Evolutionary conservation across 805 yeast genomes (phyloP), one percentile per base, ranked within the genome.

Genomic region (Saccharomycodes ludwigii): DNA sequence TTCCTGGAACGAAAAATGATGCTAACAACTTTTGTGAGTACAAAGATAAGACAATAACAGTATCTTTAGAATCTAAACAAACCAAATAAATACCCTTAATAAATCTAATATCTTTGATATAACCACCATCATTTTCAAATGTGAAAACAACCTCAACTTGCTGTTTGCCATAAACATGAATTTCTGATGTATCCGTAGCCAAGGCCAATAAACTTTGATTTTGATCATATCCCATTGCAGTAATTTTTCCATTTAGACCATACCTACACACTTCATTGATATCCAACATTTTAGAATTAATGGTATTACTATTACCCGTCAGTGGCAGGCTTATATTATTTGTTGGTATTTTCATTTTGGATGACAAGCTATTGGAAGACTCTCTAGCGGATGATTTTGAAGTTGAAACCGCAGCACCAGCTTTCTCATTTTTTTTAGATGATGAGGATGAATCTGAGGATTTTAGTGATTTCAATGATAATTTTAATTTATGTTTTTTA

Each of bases 171-270:
- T 74, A 77, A 4, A 91, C 77, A 40, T 81, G 76, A 11, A 91
- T 63, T 27, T 72, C 72, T 24, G 85, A 82, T 6, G 58, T 48
- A 22, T 66, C 73, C 0, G 95, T 84, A 3, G 85, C 77, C 0
- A 84, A 59, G 0, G 95, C 96, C 44, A 85, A 54, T 18, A 91
- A 63, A 33, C 91, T 73, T 53, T 91, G 98, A 1, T 82, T 75
- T 3, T 94, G 94, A 50, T 91, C 97, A 54, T 66, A 81, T 0
- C 91, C 93, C 24, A 74, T 49, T 0, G 82, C 73, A 21, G 71
- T 58, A 6, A 81, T 69, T 10, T 68, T 66, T 9, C 93, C 88
- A 12, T 66, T 61, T 21, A 78, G 47, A 2, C 91, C 91, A 44
- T 70, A 75, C 38, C 50, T 46, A 24, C 45, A 43, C 6, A 58